phyloP scores from a whole-genome alignment of 2,329 filamentous ascomycete genomes.

The Penicillium sp. region DNA sequence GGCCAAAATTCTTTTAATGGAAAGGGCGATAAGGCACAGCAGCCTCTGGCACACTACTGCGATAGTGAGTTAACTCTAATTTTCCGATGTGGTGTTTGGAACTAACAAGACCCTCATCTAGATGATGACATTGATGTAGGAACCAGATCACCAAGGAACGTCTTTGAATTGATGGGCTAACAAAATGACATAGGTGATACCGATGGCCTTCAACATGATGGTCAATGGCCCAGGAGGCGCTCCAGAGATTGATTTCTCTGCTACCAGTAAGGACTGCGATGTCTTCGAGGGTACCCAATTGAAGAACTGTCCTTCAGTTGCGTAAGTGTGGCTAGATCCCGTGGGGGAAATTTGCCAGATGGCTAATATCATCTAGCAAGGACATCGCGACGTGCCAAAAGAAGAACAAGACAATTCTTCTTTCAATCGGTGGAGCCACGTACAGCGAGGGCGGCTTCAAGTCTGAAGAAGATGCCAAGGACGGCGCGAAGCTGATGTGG shows the following conservation, averaged over 20 bases:
- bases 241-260: conserved; percentile 64
- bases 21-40: conserved; percentile 50
- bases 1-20: conserved; percentile 63
- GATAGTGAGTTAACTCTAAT: conserved; percentile 46
- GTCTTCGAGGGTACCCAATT: conserved; percentile 59
- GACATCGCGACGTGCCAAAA: conserved; percentile 62
- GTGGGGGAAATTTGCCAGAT: conserved; percentile 6
- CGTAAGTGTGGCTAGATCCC: conserved; percentile 45
- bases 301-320: conserved; percentile 63
- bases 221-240: conserved; percentile 53
- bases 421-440: conserved; percentile 70
- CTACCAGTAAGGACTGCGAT: conserved; percentile 61
- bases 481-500: conserved; percentile 66
- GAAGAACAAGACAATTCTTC: conserved; percentile 67
- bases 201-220: conserved; percentile 62
- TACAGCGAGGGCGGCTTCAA: conserved; percentile 68
- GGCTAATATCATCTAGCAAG: conserved; percentile 30
- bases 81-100: not conserved
- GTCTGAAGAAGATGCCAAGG: conserved; percentile 52
- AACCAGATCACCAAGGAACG: not conserved
- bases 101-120: conserved; percentile 20
- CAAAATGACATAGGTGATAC: conserved; percentile 53
- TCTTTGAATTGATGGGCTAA: conserved; percentile 6
- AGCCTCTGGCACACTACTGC: conserved; percentile 60
- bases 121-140: conserved; percentile 27